Base-by-base conservation (phyloP, 2,329 filamentous ascomycete species). In the Aspergillus ruber region DNA sequence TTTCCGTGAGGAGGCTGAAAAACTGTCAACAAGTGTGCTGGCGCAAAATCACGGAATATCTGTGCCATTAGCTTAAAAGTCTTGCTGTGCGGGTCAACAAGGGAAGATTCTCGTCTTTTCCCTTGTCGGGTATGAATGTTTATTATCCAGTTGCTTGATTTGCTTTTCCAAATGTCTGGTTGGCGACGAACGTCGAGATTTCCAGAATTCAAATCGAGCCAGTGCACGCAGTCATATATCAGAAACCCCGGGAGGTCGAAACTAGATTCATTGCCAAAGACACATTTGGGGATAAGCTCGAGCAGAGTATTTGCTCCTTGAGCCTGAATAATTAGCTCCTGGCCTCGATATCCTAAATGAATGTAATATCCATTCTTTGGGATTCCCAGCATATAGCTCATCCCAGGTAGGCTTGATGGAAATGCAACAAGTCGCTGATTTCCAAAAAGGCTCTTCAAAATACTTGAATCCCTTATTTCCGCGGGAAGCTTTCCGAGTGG, bases 371-470 rank as follows among this genome's bases (percentile, higher is more conserved):
- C 66, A 1, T 68, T 49, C 13, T 70, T 62, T 33, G 49, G 1
- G 60, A 62, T 47, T 46, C 67, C 67, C 4, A 78, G 58, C 29
- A 67, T 65, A 47, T 82, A 77, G 0, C 71, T 71, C 76, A 85
- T 82, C 0, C 77, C 80, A 0, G 57, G 60, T 0, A 80, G 50
- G 0, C 52, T 47, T 0, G 82, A 85, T 0, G 81, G 76, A 17
- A 63, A 78, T 0, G 75, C 1, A 74, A 69, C 0, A 84, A 69
- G 21, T 69, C 50, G 68, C 12, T 77, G 73, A 1, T 73, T 63
- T 0, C 77, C 77, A 54, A 86, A 84, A 0, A 86, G 67, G 3
- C 74, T 67, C 5, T 64, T 59, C 6, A 84, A 66, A 1, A 64
- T 59, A 10, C 51, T 42, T 0, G 73, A 67, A 3, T 76, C 57